Evolutionary conservation across 2,329 filamentous ascomycete genomes (phyloP).

Genomic region (Aschersonia sp.): DNA sequence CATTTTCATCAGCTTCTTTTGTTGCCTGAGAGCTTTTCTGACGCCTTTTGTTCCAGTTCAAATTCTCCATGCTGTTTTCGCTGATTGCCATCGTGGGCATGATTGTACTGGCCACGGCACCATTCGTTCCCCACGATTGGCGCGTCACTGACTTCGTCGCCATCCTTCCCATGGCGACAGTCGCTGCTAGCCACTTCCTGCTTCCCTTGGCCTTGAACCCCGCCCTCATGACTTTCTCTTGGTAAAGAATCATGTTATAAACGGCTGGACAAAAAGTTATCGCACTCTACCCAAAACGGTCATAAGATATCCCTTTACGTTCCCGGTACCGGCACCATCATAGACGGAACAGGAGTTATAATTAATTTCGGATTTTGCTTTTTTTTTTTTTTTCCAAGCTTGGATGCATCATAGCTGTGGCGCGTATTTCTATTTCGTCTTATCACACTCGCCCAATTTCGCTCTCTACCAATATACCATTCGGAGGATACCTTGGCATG

Average conservation of each 20-base stretch:
- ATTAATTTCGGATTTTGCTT: neutral
- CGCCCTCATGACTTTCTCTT: constrained; percentile 68
- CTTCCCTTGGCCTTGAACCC: constrained; percentile 62
- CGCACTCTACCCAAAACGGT: too few relatives aligned
- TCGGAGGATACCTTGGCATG: neutral
- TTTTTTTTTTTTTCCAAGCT: neutral
- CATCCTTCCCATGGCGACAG: constrained; percentile 60
- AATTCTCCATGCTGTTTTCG: constrained; percentile 53
- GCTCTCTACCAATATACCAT: neutral
- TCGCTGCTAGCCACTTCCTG: constrained; percentile 54
- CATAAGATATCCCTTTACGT: too few relatives aligned
- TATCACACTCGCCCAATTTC: neutral
- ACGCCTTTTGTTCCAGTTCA: constrained; percentile 38
- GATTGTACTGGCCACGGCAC: constrained; percentile 46
- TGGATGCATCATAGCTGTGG: neutral
- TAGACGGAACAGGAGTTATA: constrained; percentile 3
- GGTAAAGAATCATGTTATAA: constrained; percentile 27
- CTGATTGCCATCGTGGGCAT: constrained; percentile 44
- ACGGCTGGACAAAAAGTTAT: too few relatives aligned
- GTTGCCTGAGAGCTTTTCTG: constrained; percentile 6
- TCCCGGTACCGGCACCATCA: neutral
- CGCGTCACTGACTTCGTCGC: constrained; percentile 58
- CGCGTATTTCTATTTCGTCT: neutral
- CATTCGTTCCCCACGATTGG: constrained; percentile 53
- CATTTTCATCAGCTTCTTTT: neutral